A percentile compares a stretch with the other conserved stretches of the same genome.
Evolutionary conservation across 441 rosid genomes (phyloP).

Genomic region (Populus tomentosa): DNA sequence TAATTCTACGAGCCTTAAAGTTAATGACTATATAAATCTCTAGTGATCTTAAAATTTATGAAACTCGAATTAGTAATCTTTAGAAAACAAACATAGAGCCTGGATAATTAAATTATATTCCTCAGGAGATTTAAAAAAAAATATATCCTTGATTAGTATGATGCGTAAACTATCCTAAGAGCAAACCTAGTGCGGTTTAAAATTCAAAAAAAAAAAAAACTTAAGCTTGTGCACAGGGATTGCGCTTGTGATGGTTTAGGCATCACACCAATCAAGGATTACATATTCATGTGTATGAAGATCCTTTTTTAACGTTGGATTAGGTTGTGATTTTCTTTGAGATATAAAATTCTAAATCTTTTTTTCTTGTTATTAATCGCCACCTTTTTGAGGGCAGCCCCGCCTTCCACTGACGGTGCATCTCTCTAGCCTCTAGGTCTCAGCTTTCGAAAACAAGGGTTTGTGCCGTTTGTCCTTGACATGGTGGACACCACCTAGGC

Average conservation of each 20-base stretch:
- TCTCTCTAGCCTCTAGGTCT: constrained; percentile 30
- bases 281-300: not conserved
- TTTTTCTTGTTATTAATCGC: not conserved
- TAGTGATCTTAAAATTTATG: accelerated
- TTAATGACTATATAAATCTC: accelerated
- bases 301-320: not conserved
- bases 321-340: too few species aligned
- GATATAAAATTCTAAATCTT: not conserved
- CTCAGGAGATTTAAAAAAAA: too few species aligned
- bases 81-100: too few species aligned
- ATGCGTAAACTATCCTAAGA: too few species aligned
- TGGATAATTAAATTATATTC: too few species aligned
- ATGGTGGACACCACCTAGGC: constrained; percentile 40
- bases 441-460: constrained; percentile 56
- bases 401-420: constrained; percentile 37
- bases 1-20: accelerated
- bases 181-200: accelerated
- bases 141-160: too few species aligned
- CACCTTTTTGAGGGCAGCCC: constrained; percentile 22
- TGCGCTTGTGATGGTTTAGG: too few species aligned
- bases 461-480: constrained; percentile 54
- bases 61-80: too few species aligned
- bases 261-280: too few species aligned
- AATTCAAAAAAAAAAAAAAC: too few species aligned
- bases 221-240: too few species aligned